Percentiles rank a stretch among this genome's conserved stretches.
These are phyloP conservation scores for Saccharomyces hybrid DNA, from an alignment of 1,139 yeast species.

Conservation along the genomic window DNA sequence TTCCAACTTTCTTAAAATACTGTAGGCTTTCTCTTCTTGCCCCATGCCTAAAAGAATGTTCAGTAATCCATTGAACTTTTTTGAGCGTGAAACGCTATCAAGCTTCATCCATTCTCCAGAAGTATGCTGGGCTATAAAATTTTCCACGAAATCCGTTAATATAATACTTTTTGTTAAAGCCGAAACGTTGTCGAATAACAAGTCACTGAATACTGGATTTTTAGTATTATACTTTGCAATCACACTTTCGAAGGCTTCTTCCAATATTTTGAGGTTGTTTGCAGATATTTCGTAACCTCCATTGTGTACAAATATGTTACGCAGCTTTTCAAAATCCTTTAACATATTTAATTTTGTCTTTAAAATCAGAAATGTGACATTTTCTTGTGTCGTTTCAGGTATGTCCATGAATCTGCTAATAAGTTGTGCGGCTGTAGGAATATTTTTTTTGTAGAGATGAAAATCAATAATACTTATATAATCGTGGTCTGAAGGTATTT, in stretches of 20 bases:
- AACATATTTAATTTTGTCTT: constrained; percentile 20
- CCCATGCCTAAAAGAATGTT: constrained; percentile 6
- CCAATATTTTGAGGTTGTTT: constrained; percentile 6
- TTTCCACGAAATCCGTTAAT: constrained; percentile 11
- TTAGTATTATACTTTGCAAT: constrained; percentile 9
- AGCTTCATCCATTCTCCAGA: constrained; percentile 2
- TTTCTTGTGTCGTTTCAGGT: constrained; percentile 7
- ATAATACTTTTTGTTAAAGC: constrained; percentile 11
- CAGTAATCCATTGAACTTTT: constrained; percentile 9
- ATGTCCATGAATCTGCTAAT: constrained; percentile 11
- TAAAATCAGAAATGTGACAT: constrained; percentile 7
- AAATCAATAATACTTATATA: constrained; percentile 18
- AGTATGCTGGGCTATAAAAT: constrained; percentile 6
- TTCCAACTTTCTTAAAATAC: constrained; percentile 16
- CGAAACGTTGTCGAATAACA: constrained; percentile 14
- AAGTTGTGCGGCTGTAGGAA: constrained; percentile 12
- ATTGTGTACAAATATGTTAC: constrained; percentile 7
- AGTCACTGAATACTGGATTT: constrained; percentile 7
- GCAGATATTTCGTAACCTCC: not conserved
- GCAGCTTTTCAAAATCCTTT: constrained; percentile 15
- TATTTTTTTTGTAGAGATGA: constrained; percentile 15
- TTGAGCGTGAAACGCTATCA: constrained; percentile 7
- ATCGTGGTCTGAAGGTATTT: constrained; percentile 18
- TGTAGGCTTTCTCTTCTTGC: constrained; percentile 15
- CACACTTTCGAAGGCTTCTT: constrained; percentile 12